Evolutionary conservation across 306 rosid genomes (phyloP), one percentile per base, ranked within the genome.

Genomic region (Citrullus mucosospermus): DNA sequence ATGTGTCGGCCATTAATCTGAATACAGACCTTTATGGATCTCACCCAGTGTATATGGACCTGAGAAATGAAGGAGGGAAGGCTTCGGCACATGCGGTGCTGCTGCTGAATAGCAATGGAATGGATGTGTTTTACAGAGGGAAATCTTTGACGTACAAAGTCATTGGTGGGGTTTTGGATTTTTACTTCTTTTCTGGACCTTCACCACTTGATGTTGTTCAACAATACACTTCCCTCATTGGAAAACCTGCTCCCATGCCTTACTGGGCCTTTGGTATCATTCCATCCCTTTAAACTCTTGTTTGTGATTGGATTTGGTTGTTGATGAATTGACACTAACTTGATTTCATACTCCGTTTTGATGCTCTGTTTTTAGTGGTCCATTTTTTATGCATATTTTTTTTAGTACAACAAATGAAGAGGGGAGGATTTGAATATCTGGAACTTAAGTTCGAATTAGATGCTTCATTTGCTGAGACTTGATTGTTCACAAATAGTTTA

Each of bases 201-300:
- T 65, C 91, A 0, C 99, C 99, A 62, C 83, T 95, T 14, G 83
- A 78, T 77, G 98, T 95, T 76, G 97, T 95, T 80, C 97, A 92
- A 76, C 99, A 95, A 83, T 95, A 95, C 78, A 95, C 99, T 70
- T 80, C 92, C 43, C 85, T 95, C 50, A 82, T 95, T 46, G 99
- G 99, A 8, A 84, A 95, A 80, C 99, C 99, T 10, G 99, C 99
- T 81, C 87, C 99, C 41, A 95, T 95, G 99, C 99, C 99, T 69
- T 95, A 95, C 86, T 95, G 99, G 99, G 86, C 98, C 78, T 85
- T 95, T 2, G 99, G 99, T 95, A 89, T 58, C 87, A 59, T 70
- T 75, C 66, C 9, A 34, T 9, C 8, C 10, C 77, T 59, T 9
- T 79, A 18, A 25, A 0, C 38, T 38, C 75, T 53, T 6, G 3